Evolutionary conservation across 352 stramenopile genomes (phyloP).

Genomic region (Phytophthora pluvialis): DNA sequence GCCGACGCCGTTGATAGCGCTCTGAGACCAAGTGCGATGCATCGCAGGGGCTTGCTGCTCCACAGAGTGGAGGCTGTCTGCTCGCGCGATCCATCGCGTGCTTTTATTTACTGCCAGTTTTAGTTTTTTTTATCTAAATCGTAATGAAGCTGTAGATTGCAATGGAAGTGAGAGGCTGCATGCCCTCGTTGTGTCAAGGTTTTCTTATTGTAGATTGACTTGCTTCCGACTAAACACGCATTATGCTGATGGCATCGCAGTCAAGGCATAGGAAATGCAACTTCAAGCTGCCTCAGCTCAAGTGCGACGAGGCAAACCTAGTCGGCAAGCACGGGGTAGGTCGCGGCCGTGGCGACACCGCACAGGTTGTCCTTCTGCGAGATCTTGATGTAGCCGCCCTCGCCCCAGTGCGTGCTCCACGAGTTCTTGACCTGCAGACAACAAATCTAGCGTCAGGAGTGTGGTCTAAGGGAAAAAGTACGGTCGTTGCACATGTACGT

Average conservation of each 20-base stretch:
- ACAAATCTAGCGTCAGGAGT: neutral
- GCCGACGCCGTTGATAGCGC: too few relatives aligned
- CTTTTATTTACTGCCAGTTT: conserved; percentile 24
- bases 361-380: conserved; percentile 95
- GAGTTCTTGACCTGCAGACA: conserved; percentile 89
- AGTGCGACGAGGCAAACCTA: conserved; percentile 15
- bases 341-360: conserved; percentile 92
- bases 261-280: neutral
- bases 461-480: too few relatives aligned
- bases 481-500: neutral
- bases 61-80: too few relatives aligned
- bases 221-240: conserved; percentile 14
- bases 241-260: conserved; percentile 5
- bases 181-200: neutral
- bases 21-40: neutral
- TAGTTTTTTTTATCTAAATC: conserved; percentile 24
- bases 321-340: conserved; percentile 78
- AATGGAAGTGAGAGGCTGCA: neutral
- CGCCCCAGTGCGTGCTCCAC: conserved; percentile 94
- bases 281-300: conserved; percentile 17
- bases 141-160: conserved; percentile 25
- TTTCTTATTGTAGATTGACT: neutral
- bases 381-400: conserved; percentile 94
- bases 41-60: too few relatives aligned
- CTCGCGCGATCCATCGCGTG: neutral